Evolutionary conservation across 441 rosid species (phyloP), one percentile per base, ranked within the genome.

Genomic region (Codiaeum variegatum): DNA sequence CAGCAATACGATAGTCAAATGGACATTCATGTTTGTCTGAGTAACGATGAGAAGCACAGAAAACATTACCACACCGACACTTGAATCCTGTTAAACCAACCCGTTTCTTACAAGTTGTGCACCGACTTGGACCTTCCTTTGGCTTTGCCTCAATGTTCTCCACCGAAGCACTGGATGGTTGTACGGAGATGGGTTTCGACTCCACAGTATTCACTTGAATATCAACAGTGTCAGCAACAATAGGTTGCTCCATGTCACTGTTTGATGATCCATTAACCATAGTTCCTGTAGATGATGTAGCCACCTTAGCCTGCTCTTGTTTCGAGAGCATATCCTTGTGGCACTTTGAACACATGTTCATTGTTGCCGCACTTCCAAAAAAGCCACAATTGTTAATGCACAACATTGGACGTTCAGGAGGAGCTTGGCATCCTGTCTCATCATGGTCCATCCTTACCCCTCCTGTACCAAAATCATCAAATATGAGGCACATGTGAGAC

Each of bases 11-110:
- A 78, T 88, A 90, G 69, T 90, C 85, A 62, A 82, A 81, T 51
- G 84, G 81, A 69, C 91, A 90, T 29, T 80, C 78, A 42, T 88
- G 91, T 75, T 82, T 80, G 78, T 85, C 91, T 29, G 92, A 86
- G 74, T 88, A 88, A 66, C 88, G 92, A 78, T 90, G 95, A 46
- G 84, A 62, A 19, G 84, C 84, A 64, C 96, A 90, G 81, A 82
- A 88, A 54, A 88, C 78, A 66, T 82, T 83, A 58, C 90, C 93
- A 61, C 96, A 87, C 18, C 89, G 90, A 70, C 95, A 90, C 64
- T 76, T 84, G 75, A 88, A 90, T 34, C 93, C 91, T 3, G 91
- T 90, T 62, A 90, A 70, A 66, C 93, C 90, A 67, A 90, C 82
- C 31, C 91, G 80, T 78, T 87, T 90, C 70, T 81, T 87, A 84